Evolutionary conservation across 163 green algal genomes (phyloP), one percentile per base, ranked within the genome.

Genomic region (Scenedesmus sp.): DNA sequence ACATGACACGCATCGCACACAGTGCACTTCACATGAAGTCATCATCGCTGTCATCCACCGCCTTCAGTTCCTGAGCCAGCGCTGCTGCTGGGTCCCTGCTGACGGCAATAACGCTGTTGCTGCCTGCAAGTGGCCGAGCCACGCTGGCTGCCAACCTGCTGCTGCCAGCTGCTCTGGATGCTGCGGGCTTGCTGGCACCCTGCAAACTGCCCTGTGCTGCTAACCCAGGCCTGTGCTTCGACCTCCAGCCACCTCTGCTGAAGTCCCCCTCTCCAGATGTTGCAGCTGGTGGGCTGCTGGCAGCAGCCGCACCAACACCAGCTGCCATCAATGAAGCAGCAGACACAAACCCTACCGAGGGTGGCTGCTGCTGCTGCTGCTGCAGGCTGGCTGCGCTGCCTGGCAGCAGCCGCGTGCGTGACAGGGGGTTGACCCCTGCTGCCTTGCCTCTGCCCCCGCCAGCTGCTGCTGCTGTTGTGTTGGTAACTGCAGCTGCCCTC

Each of bases 11-110:
- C n/a, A n/a, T n/a, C n/a, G 81, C 0, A 4, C 30, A 76, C 49
- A 35, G 30, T 46, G 81, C 12, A 24, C 13, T 16, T 85, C n/a
- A 85, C 42, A 59, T 72, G 6, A 79, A 79, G 49, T 88, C 83
- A 35, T 79, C 53, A n/a, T 88, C 83, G 18, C 22, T 51, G 78
- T 49, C 53, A 22, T 78, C 83, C 7, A 44, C 35, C 42, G 83
- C 83, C 42, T 51, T 43, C 53, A 88, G 49, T n/a, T 73, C 82
- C 59, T 24, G 15, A 20, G 49, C 83, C n/a, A 88, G n/a, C 59
- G 83, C 83, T 59, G 53, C 53, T 53, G 83, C 35, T 37, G 83
- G 83, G 16, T 78, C 53, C 83, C 49, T 87, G 13, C 33, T 72
- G 33, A 26, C 12, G 42, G 33, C 51, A 22, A 26, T 65, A 7